phyloP scores from a whole-genome alignment of 345 rosid genomes.

The Boechera divaricarpa region DNA sequence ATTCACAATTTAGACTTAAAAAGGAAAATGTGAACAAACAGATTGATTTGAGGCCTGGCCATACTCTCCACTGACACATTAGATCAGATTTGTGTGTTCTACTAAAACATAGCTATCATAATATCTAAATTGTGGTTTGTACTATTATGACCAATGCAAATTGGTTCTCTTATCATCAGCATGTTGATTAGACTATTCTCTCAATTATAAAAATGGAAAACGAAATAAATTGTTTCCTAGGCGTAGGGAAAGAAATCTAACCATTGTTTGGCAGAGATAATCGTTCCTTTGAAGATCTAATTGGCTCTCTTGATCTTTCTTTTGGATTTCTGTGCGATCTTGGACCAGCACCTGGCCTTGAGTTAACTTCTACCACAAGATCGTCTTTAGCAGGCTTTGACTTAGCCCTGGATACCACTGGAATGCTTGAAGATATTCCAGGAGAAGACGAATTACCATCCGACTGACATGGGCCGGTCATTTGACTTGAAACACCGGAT shows the following conservation, averaged over 20 bases:
- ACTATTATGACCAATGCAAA: background rate
- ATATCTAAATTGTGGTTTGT: background rate
- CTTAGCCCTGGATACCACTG: constrained; percentile 59
- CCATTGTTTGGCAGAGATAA: constrained; percentile 77
- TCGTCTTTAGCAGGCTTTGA: constrained; percentile 59
- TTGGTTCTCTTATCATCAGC: background rate
- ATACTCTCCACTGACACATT: background rate
- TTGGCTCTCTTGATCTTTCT: constrained; percentile 64
- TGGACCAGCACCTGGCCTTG: constrained; percentile 53
- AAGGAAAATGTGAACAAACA: background rate
- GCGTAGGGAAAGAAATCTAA: constrained; percentile 41
- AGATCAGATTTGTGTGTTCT: background rate
- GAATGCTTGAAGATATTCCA: constrained; percentile 56
- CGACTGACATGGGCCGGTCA: constrained; percentile 70
- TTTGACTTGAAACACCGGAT: constrained; percentile 59
- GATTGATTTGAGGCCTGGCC: background rate
- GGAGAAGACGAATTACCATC: constrained; percentile 74
- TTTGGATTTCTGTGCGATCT: constrained; percentile 93
- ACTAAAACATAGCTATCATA: constrained; percentile 6
- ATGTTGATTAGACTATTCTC: constrained; percentile 8
- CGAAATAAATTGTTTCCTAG: constrained; percentile 3
- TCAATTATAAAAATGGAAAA: background rate
- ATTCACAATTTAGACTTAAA: background rate
- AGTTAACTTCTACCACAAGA: constrained; percentile 57
- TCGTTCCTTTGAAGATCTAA: constrained; percentile 66